Percentiles rank a stretch among this genome's conserved stretches.
Conservation (phyloP, 2,329 filamentous ascomycete species). For the Penicillium brevicompactum region DNA sequence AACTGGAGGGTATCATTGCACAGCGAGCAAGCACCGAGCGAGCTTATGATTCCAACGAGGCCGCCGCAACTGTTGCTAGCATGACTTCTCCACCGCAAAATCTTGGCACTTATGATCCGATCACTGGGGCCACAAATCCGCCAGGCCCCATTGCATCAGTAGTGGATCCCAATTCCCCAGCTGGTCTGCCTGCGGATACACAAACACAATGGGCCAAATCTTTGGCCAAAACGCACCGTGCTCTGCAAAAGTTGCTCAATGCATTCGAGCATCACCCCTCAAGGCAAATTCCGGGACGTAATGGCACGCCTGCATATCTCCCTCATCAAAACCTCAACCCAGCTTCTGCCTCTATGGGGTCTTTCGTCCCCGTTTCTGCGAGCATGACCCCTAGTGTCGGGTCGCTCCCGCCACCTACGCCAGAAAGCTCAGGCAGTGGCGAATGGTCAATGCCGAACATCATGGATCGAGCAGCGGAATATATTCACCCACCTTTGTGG, state of each 20-base stretch:
- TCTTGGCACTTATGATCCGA: slow-evolving; percentile 26
- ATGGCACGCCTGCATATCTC: slow-evolving; percentile 21
- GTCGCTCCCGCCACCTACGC: slow-evolving; percentile 48
- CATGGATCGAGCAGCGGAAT: slow-evolving; percentile 50
- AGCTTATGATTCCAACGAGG: slow-evolving; percentile 25
- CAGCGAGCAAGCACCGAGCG: slow-evolving; percentile 43
- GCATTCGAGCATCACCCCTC: slow-evolving; percentile 35
- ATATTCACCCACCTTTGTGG: slow-evolving; percentile 52
- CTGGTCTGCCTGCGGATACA: slow-evolving; percentile 32
- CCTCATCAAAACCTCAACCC: slow-evolving; percentile 18
- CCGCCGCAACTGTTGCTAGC: slow-evolving; percentile 11
- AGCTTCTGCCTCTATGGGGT: slow-evolving; percentile 13
- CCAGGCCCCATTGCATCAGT: slow-evolving; percentile 27
- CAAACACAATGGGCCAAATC: slow-evolving; percentile 51
- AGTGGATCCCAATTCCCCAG: slow-evolving; percentile 32
- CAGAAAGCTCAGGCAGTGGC: slow-evolving; percentile 49
- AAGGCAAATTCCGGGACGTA: slow-evolving; percentile 17
- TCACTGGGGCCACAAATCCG: slow-evolving; percentile 34
- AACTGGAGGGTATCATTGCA: slow-evolving; percentile 48
- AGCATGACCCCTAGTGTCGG: slow-evolving; percentile 37
- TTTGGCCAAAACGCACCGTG: slow-evolving; percentile 48
- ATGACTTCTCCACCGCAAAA: slow-evolving; percentile 22
- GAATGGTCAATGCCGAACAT: slow-evolving; percentile 51
- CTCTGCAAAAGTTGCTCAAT: slow-evolving; percentile 48
- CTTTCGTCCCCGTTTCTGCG: slow-evolving; percentile 21